These are phyloP conservation scores for Rubus parviflorus DNA, from an alignment of 306 rosid genomes.

Conservation along the genomic window DNA sequence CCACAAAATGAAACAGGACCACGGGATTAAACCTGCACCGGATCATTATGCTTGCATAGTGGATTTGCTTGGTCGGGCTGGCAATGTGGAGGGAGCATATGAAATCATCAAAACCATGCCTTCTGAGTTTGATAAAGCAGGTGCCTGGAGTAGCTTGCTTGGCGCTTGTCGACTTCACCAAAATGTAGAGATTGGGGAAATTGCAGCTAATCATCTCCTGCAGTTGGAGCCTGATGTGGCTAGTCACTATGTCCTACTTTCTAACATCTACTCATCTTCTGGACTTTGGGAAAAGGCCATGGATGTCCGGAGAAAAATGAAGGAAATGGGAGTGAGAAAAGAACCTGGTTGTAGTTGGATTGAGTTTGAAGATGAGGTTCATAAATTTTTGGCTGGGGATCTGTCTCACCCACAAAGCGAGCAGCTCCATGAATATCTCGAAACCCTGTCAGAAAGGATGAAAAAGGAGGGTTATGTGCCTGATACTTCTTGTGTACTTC, in stretches of 20 bases:
- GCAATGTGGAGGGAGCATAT: slow-evolving; percentile 66
- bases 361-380: slow-evolving; percentile 79
- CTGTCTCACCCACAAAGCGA: slow-evolving; percentile 68
- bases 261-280: slow-evolving; percentile 76
- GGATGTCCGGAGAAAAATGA: slow-evolving; percentile 75
- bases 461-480: slow-evolving; percentile 84
- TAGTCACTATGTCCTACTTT: slow-evolving; percentile 79
- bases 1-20: slow-evolving; percentile 57
- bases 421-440: slow-evolving; percentile 62
- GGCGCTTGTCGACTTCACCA: slow-evolving; percentile 70
- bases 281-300: slow-evolving; percentile 78
- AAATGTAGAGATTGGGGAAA: slow-evolving; percentile 67
- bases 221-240: slow-evolving; percentile 75
- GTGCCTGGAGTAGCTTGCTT: slow-evolving; percentile 93
- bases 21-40: slow-evolving; percentile 56
- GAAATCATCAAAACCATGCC: slow-evolving; percentile 64
- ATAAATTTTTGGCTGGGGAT: slow-evolving; percentile 81
- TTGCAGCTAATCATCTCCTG: slow-evolving; percentile 64
- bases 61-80: slow-evolving; percentile 89
- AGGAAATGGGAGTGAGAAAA: slow-evolving; percentile 73
- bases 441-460: slow-evolving; percentile 61
- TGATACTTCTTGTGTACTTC: slow-evolving; percentile 87
- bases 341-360: slow-evolving; percentile 96
- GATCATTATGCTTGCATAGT: slow-evolving; percentile 89
- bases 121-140: slow-evolving; percentile 43